Conservation (phyloP, 495 filamentous ascomycete species). For the Penicillium argentinense region DNA sequence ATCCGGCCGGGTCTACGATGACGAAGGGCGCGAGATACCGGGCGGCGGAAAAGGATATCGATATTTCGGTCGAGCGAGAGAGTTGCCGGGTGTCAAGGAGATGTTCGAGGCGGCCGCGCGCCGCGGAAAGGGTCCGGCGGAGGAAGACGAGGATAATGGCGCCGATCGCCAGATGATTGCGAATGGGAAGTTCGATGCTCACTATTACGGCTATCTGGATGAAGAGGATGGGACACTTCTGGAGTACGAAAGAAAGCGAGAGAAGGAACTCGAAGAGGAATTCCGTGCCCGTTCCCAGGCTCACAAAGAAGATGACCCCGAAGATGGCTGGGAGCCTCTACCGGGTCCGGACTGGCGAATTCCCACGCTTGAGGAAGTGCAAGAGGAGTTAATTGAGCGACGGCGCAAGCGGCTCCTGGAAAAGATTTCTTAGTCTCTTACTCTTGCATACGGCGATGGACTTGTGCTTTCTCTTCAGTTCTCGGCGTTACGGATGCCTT, state of each 20-base stretch:
- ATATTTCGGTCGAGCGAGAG: constrained; percentile 88
- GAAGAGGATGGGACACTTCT: constrained; percentile 89
- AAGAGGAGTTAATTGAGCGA: constrained; percentile 87
- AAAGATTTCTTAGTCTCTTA: constrained; percentile 58
- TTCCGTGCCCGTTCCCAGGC: too few relatives aligned
- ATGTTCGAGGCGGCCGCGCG: constrained; percentile 78
- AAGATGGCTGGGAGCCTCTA: constrained; percentile 75
- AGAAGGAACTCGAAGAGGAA: constrained; percentile 73
- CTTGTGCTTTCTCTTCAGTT: constrained; percentile 17
- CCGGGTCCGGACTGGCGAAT: constrained; percentile 83
- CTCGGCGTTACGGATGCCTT: constrained; percentile 28
- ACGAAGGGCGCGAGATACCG: constrained; percentile 86
- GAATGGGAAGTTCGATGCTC: constrained; percentile 82
- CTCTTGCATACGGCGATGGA: constrained; percentile 1
- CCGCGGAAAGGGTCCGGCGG: constrained; percentile 55
- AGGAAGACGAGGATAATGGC: constrained; percentile 57
- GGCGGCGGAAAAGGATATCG: constrained; percentile 88
- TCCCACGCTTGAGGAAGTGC: constrained; percentile 84
- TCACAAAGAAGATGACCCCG: constrained; percentile 42
- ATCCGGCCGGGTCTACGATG: constrained; percentile 80
- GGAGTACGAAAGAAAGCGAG: constrained; percentile 78
- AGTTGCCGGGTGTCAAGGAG: constrained; percentile 95
- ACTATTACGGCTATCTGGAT: constrained; percentile 93
- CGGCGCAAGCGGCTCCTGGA: constrained; percentile 79
- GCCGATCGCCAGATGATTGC: constrained; percentile 68